Evolutionary conservation across 805 yeast species (phyloP).

Genomic region (Ogataea henricii): DNA sequence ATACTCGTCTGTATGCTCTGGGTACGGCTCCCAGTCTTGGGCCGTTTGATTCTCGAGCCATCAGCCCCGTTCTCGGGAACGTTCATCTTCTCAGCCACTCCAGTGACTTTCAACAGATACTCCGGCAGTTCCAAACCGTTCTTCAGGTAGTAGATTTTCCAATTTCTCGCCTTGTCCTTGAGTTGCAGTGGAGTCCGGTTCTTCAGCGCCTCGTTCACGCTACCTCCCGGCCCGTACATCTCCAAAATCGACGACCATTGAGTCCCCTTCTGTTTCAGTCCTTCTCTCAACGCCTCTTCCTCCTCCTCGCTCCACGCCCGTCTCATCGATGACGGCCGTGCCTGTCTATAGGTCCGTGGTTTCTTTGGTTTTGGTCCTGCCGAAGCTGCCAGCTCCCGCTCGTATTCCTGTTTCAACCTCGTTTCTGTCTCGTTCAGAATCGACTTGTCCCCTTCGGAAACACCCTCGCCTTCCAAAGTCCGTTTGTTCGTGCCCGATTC

Average conservation of each 20-base stretch:
- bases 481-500: constrained; percentile 11
- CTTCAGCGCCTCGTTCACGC: constrained; percentile 76
- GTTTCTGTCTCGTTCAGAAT: background rate
- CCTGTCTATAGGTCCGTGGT: constrained; percentile 23
- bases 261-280: constrained; percentile 83
- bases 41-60: constrained; percentile 20
- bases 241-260: constrained; percentile 92
- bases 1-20: constrained; percentile 18
- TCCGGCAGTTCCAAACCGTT: constrained; percentile 76
- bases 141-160: constrained; percentile 86
- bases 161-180: constrained; percentile 94
- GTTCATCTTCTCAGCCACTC: constrained; percentile 56
- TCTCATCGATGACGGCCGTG: constrained; percentile 42
- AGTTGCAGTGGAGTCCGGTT: constrained; percentile 89
- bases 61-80: constrained; percentile 12
- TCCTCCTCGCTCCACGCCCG: constrained; percentile 88
- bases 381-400: constrained; percentile 11
- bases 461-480: constrained; percentile 7
- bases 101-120: constrained; percentile 82
- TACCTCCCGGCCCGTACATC: constrained; percentile 93
- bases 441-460: no score
- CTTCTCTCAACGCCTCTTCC: constrained; percentile 80
- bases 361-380: constrained; percentile 15
- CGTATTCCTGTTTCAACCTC: constrained; percentile 14
- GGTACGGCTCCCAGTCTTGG: constrained; percentile 24